A percentile compares a stretch with the other conserved stretches of the same genome.
Evolutionary conservation across 257 asterid genomes (phyloP).

Genomic region (Solanum rostratum): DNA sequence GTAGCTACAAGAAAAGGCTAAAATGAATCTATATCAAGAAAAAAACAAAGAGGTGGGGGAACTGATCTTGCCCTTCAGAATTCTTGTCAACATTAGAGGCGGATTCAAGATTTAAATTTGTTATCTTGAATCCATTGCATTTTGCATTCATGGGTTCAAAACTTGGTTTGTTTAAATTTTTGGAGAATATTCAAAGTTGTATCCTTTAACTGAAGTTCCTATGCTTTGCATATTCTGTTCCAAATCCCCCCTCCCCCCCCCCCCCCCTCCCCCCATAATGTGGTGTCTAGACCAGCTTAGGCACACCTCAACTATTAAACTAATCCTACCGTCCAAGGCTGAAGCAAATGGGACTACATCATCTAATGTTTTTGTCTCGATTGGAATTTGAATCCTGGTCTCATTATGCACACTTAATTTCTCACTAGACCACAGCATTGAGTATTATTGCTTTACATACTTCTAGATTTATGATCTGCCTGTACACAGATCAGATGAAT

Average conservation of each 20-base stretch:
- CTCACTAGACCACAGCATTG: neutral
- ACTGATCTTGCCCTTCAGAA: neutral
- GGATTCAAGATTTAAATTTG: neutral
- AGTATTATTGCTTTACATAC: neutral
- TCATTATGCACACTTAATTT: neutral
- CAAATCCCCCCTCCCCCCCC: fast-evolving
- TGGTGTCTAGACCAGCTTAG: neutral
- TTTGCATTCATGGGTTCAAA: neutral
- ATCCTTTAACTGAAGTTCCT: neutral
- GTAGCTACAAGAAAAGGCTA: neutral
- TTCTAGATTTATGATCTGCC: neutral
- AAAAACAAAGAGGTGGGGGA: neutral
- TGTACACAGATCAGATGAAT: neutral
- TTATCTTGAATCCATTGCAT: neutral
- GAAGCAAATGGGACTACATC: neutral
- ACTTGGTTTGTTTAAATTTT: neutral
- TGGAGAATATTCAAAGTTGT: neutral
- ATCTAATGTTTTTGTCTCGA: neutral
- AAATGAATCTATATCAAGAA: neutral
- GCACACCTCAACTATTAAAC: neutral
- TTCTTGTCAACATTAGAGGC: neutral
- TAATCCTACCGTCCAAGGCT: neutral
- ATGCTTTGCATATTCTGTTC: neutral
- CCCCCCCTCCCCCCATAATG: neutral
- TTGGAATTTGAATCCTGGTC: neutral